A percentile compares a stretch with the other conserved stretches of the same genome.
phyloP scores from a whole-genome alignment of 768 basidiomycete species.

The Exidia glandulosa region DNA sequence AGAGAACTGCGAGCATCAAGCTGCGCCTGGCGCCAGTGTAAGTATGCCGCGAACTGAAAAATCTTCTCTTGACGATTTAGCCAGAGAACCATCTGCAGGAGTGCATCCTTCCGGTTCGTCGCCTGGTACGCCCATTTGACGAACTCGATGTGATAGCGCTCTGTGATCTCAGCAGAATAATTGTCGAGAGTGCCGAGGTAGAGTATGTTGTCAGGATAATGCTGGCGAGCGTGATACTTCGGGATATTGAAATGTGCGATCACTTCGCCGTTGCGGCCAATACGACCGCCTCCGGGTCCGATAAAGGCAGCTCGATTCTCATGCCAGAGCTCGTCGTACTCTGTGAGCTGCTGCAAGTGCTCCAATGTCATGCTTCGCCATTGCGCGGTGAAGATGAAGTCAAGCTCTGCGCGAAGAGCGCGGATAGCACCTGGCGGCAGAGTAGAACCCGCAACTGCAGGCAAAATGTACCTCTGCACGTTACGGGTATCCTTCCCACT shows the following conservation, averaged over 20 bases:
- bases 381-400: conserved; percentile 17
- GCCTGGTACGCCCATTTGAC: neutral
- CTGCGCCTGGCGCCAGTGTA: neutral
- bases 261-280: neutral
- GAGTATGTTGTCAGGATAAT: conserved; percentile 18
- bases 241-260: conserved; percentile 14
- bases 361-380: conserved; percentile 8
- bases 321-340: conserved; percentile 9
- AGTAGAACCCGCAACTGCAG: conserved; percentile 10
- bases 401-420: conserved; percentile 11
- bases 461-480: conserved; percentile 19
- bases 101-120: conserved; percentile 6
- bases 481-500: conserved; percentile 32
- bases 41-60: neutral
- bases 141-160: too few species aligned
- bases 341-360: conserved; percentile 7
- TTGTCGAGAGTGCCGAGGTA: too few species aligned
- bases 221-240: conserved; percentile 15
- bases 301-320: conserved; percentile 13
- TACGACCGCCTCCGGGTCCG: conserved; percentile 8
- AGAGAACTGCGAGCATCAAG: too few species aligned
- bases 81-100: conserved; percentile 7
- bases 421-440: neutral
- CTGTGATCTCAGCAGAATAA: too few species aligned
- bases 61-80: conserved; percentile 4